A percentile compares a stretch with the other conserved stretches of the same genome.
phyloP scores from a whole-genome alignment of 129 eudicot species.

The Saussurea involucrata region DNA sequence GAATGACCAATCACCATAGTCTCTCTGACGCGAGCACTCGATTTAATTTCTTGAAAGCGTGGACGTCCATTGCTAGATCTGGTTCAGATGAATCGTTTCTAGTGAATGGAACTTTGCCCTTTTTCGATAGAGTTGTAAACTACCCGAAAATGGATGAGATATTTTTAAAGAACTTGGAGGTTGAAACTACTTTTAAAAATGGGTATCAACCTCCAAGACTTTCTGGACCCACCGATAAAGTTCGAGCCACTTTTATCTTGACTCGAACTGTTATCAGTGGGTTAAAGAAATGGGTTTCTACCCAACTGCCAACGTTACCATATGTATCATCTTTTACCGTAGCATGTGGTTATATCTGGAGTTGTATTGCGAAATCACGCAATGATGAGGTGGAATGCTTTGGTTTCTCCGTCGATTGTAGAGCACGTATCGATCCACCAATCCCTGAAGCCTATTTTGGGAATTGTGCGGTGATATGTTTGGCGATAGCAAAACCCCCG shows the following conservation, averaged over 20 bases:
- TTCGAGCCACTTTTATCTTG: constrained; percentile 33
- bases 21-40: constrained; percentile 33
- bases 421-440: neutral
- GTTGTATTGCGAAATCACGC: constrained; percentile 30
- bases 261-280: neutral
- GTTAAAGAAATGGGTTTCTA: constrained; percentile 17
- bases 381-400: neutral
- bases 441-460: constrained; percentile 5
- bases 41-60: constrained; percentile 24
- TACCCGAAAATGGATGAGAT: neutral
- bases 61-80: constrained; percentile 34
- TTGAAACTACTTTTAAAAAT: neutral
- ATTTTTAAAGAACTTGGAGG: constrained; percentile 5
- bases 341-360: constrained; percentile 40
- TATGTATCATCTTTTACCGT: constrained; percentile 35
- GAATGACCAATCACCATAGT: constrained; percentile 28
- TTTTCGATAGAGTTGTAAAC: constrained; percentile 21
- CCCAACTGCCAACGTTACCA: constrained; percentile 12
- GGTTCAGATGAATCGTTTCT: constrained; percentile 9
- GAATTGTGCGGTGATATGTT: neutral
- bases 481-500: neutral
- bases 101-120: neutral
- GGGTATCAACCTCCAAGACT: neutral
- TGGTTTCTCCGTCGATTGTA: neutral
- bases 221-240: constrained; percentile 9